Evolutionary conservation across 2,329 filamentous ascomycete genomes (phyloP).

Genomic region (Thelonectria blattea): DNA sequence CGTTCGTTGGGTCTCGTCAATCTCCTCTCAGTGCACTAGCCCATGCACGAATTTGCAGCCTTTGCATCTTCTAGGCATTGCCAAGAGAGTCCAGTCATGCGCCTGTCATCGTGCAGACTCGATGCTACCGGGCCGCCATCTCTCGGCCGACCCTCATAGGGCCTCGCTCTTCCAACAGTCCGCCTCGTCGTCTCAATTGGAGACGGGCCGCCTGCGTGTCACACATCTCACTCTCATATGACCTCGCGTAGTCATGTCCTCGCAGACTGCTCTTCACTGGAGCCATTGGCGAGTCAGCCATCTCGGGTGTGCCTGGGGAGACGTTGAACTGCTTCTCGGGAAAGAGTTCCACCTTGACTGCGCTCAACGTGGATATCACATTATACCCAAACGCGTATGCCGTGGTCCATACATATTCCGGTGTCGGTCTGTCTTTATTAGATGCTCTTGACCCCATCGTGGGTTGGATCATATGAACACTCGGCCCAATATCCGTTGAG

Average conservation of each 20-base stretch:
- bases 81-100: background rate
- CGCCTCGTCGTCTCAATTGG: background rate
- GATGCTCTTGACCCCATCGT: constrained; percentile 8
- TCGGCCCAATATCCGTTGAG: background rate
- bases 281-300: background rate
- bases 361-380: constrained; percentile 10
- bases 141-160: background rate
- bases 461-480: constrained; percentile 6
- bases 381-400: constrained; percentile 19
- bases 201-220: background rate
- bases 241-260: background rate
- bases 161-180: background rate
- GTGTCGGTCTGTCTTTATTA: constrained; percentile 11
- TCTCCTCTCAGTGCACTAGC: background rate
- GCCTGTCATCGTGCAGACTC: background rate
- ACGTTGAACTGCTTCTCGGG: background rate
- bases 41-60: background rate
- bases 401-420: constrained; percentile 5
- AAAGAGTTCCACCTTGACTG: background rate
- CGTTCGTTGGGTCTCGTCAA: background rate
- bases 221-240: constrained; percentile 1
- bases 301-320: background rate
- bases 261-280: background rate
- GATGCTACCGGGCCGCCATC: background rate
- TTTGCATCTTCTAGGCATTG: background rate